These are phyloP conservation scores for Coprinopsis strossmayeri DNA, from an alignment of 768 basidiomycete species.

Conservation along the genomic window DNA sequence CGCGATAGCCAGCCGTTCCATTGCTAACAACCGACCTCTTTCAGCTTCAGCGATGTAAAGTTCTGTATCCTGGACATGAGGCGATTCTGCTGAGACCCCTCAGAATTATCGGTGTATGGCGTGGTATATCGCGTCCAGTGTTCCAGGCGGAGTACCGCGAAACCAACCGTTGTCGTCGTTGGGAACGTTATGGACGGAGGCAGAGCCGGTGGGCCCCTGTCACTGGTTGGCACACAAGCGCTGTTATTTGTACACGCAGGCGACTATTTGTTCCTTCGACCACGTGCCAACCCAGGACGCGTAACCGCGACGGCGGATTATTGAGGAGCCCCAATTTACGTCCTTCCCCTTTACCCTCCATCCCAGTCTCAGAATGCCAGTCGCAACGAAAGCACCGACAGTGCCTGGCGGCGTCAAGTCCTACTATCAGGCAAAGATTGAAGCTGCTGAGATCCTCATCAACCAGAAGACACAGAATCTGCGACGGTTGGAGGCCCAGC, in stretches of 20 bases:
- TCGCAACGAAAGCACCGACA: slow-evolving; percentile 28
- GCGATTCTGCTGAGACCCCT: not conserved
- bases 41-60: not conserved
- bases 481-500: slow-evolving; percentile 89
- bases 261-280: no score
- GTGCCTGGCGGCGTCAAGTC: slow-evolving; percentile 70
- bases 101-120: no score
- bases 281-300: no score
- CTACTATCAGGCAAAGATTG: slow-evolving; percentile 96
- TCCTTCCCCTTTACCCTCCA: no score
- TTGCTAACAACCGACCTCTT: slow-evolving; percentile 2
- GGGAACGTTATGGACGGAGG: no score
- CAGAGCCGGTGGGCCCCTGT: no score
- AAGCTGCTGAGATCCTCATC: slow-evolving; percentile 85
- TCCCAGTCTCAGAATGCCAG: slow-evolving; percentile 15
- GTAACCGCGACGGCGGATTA: not conserved
- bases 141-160: no score
- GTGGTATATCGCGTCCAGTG: no score
- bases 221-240: no score
- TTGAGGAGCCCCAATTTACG: no score
- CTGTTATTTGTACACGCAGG: no score
- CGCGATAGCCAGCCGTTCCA: slow-evolving; percentile 18
- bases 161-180: not conserved
- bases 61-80: not conserved
- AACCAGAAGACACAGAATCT: slow-evolving; percentile 97